Percentiles rank a stretch among this genome's conserved stretches.
These are phyloP conservation scores for Sarocladium kiliense DNA, from an alignment of 2,329 filamentous ascomycete genomes.

Conservation along the genomic window DNA sequence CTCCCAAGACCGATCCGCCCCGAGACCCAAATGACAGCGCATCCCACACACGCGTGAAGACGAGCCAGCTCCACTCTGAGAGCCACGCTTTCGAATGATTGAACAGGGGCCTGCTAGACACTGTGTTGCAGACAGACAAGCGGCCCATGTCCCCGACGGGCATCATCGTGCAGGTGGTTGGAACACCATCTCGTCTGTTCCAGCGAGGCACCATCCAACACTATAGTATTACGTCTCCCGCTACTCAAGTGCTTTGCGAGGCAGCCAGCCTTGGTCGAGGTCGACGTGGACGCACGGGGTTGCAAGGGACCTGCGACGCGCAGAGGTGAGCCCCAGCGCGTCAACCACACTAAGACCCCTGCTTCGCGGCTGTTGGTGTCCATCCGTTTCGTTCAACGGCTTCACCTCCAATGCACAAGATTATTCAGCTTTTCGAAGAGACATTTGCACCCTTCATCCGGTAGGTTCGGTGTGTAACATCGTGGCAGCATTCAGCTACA, in stretches of 20 bases:
- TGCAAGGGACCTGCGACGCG: slow-evolving; percentile 1
- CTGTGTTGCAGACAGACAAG: slow-evolving; percentile 1
- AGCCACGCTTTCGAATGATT: neutral
- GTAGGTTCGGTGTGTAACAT: no score
- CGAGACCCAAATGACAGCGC: slow-evolving; percentile 7
- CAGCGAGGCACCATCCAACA: neutral
- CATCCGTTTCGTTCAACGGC: neutral
- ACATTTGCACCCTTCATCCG: no score
- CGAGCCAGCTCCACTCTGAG: neutral
- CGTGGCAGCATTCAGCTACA: no score
- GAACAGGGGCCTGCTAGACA: slow-evolving; percentile 1
- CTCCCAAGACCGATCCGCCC: neutral
- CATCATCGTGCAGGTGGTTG: slow-evolving; percentile 3
- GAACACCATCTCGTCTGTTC: neutral
- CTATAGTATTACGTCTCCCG: neutral
- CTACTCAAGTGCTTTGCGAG: neutral
- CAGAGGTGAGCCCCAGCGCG: neutral
- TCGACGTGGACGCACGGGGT: neutral
- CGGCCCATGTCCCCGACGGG: neutral
- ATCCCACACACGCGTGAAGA: slow-evolving; percentile 2
- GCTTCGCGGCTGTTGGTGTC: neutral
- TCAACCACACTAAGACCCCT: neutral
- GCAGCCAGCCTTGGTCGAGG: neutral
- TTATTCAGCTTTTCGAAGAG: no score
- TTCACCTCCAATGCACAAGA: neutral